Base-by-base conservation (phyloP, 139 green algal species). In the Chlamydomonas eustigma region DNA sequence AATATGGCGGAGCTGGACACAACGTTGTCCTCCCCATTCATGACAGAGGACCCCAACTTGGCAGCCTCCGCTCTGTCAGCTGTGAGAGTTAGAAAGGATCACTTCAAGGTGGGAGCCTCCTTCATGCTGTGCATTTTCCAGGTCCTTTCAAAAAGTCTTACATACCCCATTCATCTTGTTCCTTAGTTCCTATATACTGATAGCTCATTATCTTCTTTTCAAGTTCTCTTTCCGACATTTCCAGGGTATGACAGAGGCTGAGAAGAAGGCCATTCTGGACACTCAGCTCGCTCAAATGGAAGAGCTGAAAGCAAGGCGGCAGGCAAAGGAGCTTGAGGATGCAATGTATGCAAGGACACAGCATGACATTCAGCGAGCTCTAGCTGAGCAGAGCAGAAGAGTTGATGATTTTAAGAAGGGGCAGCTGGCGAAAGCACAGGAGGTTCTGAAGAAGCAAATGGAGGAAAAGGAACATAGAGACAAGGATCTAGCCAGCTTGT, bases 261-360 rank as follows among this genome's bases (percentile, higher is more conserved):
- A 92, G 80, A 80, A 75, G 39, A 50, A 78, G 31, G 72, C 82
- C 3, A 85, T 89, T 37, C 73, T 83, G 36, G 80, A 84, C 51
- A 71, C 80, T 30, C 80, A 88, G 79, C 76, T 88, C 58, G 73
- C 80, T 63, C 83, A 90, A 78, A 80, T 87, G 78, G 85, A 89
- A 66, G 81, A 88, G 76, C 84, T 84, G 39, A 82, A 84, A 32
- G 78, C 82, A 3, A 63, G 76, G 3, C 66, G 66, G 64, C 75
- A 76, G 37, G 77, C 78, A 44, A 38, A 78, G 71, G 69, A 63
- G 32, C 64, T 76, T 51, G 78, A 85, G 73, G 78, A 84, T 4
- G 70, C 76, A 50, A 38, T 39, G 38, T 87, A 84, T 33, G 78
- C 81, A 4, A 71, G 78, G 38, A 80, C 34, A 1, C 81, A 87